Conservation (phyloP, 495 filamentous ascomycete genomes). For the Extremus antarcticus region DNA sequence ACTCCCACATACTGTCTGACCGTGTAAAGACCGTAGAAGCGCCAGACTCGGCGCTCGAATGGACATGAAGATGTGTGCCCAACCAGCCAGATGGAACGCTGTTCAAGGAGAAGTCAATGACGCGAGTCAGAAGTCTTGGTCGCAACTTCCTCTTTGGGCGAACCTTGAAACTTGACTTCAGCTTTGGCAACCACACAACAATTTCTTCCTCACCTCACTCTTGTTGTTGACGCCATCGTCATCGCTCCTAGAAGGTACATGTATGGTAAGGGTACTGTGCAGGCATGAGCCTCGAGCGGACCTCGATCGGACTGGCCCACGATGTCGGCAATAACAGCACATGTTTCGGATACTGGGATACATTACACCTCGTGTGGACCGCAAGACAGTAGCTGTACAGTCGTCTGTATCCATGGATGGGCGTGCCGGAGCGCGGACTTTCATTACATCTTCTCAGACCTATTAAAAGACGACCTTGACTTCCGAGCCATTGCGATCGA, state of each 20-base stretch:
- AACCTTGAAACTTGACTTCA: too few relatives aligned
- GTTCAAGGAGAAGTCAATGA: background rate
- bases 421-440: slow-evolving; percentile 8
- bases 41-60: slow-evolving; percentile 9
- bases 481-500: slow-evolving; percentile 1
- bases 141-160: background rate
- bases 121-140: background rate
- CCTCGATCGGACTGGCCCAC: too few relatives aligned
- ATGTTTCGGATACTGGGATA: background rate
- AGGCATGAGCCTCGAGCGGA: too few relatives aligned
- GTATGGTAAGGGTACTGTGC: too few relatives aligned
- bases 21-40: background rate
- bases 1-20: slow-evolving; percentile 6
- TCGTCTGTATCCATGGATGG: slow-evolving; percentile 13
- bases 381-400: background rate
- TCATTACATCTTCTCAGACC: background rate
- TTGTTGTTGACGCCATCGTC: too few relatives aligned
- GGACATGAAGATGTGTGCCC: slow-evolving; percentile 5
- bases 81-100: background rate
- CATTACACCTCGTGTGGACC: background rate
- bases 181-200: too few relatives aligned
- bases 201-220: too few relatives aligned
- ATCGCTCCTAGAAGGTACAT: too few relatives aligned
- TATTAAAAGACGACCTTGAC: background rate
- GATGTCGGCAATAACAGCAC: background rate